These are phyloP conservation scores for Aleurites moluccanus DNA, from an alignment of 441 rosid species.

Conservation along the genomic window DNA sequence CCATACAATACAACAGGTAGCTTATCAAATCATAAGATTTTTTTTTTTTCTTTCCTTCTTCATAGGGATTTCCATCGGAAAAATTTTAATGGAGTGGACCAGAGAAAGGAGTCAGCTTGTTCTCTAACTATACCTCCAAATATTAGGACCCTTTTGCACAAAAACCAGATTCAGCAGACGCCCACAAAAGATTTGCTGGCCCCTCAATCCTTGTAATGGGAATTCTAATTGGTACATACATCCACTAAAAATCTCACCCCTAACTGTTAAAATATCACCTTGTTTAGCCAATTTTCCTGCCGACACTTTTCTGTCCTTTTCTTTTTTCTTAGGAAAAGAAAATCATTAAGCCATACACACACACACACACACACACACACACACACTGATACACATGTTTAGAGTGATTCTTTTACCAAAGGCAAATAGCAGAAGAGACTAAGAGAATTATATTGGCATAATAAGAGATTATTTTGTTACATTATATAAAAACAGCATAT, in stretches of 20 bases:
- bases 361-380: background rate
- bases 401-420: too few species aligned
- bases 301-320: conserved; percentile 30
- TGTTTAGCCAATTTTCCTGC: conserved; percentile 26
- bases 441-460: background rate
- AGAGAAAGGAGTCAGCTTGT: conserved; percentile 16
- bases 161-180: conserved; percentile 22
- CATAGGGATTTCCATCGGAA: background rate
- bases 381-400: background rate
- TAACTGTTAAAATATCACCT: background rate
- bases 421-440: conserved; percentile 12
- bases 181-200: conserved; percentile 31
- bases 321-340: background rate
- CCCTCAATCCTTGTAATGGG: conserved; percentile 6
- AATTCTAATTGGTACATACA: background rate
- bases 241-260: conserved; percentile 13
- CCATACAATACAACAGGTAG: background rate
- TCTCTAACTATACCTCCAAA: background rate
- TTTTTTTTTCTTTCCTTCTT: background rate
- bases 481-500: conserved; percentile 12
- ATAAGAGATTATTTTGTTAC: background rate
- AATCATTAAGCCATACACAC: background rate
- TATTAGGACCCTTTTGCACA: conserved; percentile 3
- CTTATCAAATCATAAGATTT: conserved; percentile 26
- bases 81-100: conserved; percentile 31